Conservation (phyloP, 23 red algal species). For the Gracilaria caudata region DNA sequence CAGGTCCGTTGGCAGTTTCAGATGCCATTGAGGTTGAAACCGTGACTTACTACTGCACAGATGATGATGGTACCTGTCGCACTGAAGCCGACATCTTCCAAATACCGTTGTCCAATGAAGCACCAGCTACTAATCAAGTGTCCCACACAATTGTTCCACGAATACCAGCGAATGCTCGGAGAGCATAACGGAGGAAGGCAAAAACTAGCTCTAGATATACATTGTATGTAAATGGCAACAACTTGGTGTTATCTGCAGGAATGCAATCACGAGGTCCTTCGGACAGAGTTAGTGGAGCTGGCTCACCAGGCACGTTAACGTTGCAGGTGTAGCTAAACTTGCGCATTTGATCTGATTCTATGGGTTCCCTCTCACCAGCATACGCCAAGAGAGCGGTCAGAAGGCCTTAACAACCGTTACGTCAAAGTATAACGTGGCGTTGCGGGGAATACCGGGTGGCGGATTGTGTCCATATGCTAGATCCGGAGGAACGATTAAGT, state of each 20-base stretch:
- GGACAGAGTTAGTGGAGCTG: background rate
- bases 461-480: conserved; percentile 74
- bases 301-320: background rate
- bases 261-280: background rate
- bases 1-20: background rate
- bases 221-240: background rate
- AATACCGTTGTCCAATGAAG: conserved; percentile 25
- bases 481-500: conserved; percentile 78
- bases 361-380: background rate
- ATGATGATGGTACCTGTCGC: conserved; percentile 54
- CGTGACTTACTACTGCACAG: conserved; percentile 69
- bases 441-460: conserved; percentile 70
- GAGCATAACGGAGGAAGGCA: background rate
- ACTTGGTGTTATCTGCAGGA: background rate
- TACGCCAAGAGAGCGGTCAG: background rate
- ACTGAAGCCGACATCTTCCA: conserved; percentile 56
- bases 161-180: background rate
- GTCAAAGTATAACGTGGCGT: conserved; percentile 93
- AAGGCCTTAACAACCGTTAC: conserved; percentile 76
- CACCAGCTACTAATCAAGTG: background rate
- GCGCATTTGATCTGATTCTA: background rate
- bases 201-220: background rate
- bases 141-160: conserved; percentile 49
- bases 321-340: background rate
- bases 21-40: conserved; percentile 49